phyloP scores from a whole-genome alignment of 352 stramenopile genomes.

The Globisporangium megalacanthum region DNA sequence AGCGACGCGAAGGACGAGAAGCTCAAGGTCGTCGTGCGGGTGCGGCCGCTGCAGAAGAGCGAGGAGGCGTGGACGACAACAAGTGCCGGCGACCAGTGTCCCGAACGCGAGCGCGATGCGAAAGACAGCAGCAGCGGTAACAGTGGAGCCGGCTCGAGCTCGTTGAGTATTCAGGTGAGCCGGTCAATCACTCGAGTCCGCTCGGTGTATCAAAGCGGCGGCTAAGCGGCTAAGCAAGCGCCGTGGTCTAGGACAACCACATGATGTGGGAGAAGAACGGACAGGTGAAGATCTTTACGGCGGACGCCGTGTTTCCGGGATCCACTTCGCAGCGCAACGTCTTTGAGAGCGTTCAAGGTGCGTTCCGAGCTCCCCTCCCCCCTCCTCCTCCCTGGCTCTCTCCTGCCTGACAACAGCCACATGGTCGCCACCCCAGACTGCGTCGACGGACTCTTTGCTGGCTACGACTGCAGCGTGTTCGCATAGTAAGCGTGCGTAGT shows the following conservation, averaged over 20 bases:
- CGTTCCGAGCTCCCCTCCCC: background rate
- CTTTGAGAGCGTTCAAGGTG: slow-evolving; percentile 56
- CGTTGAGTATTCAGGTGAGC: slow-evolving; percentile 30
- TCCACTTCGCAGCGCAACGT: slow-evolving; percentile 31
- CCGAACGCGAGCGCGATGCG: background rate
- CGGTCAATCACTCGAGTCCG: too few relatives aligned
- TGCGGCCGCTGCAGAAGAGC: slow-evolving; percentile 43
- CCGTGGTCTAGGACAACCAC: slow-evolving; percentile 25
- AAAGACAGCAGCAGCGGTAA: background rate
- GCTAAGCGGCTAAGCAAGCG: background rate
- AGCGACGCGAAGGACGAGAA: slow-evolving; percentile 33
- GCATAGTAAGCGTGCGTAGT: slow-evolving; percentile 39
- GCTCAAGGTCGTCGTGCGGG: slow-evolving; percentile 57
- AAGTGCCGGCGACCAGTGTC: slow-evolving; percentile 2
- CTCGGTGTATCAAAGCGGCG: background rate
- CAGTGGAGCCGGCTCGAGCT: slow-evolving; percentile 10
- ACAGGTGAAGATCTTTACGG: slow-evolving; percentile 46
- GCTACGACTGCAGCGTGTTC: slow-evolving; percentile 70
- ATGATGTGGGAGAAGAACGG: slow-evolving; percentile 68
- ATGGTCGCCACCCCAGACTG: slow-evolving; percentile 27
- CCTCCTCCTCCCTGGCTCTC: too few relatives aligned
- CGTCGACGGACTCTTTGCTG: slow-evolving; percentile 47
- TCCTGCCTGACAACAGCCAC: background rate
- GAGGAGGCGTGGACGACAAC: slow-evolving; percentile 33
- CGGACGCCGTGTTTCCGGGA: slow-evolving; percentile 44